Evolutionary conservation across 2,329 filamentous ascomycete species (phyloP).

Genomic region (Aspergillus sclerotialis): DNA sequence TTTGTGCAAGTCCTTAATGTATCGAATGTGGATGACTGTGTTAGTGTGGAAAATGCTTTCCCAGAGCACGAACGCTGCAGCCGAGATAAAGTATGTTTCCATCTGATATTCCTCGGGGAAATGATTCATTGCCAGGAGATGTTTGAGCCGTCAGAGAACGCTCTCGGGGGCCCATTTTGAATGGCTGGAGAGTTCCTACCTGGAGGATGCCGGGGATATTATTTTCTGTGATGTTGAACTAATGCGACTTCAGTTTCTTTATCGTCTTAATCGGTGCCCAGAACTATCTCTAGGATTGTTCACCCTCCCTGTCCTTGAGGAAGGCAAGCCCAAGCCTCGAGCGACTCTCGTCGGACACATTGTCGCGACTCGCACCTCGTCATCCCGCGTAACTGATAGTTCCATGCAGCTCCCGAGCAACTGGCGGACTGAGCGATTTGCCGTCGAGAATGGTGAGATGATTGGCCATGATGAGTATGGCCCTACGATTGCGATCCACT

Average conservation of each 20-base stretch:
- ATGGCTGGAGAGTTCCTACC: no score
- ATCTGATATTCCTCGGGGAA: no score
- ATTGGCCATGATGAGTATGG: conserved; percentile 68
- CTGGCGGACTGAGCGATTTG: conserved; percentile 49
- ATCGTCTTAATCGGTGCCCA: conserved; percentile 67
- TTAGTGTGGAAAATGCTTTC: conserved; percentile 54
- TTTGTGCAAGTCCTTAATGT: conserved; percentile 65
- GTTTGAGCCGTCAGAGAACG: no score
- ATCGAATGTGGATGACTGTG: conserved; percentile 46
- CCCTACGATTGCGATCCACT: conserved; percentile 72
- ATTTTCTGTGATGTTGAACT: no score
- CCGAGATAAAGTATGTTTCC: conserved; percentile 54
- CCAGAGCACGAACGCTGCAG: conserved; percentile 51
- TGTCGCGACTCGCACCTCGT: conserved; percentile 63
- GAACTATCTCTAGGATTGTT: conserved; percentile 77
- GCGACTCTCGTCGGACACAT: conserved; percentile 67
- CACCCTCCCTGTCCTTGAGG: conserved; percentile 49
- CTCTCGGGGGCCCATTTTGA: no score
- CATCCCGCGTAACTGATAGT: conserved; percentile 59
- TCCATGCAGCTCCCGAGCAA: conserved; percentile 68
- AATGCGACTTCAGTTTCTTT: conserved; percentile 58
- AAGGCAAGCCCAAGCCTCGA: conserved; percentile 53
- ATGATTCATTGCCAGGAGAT: no score
- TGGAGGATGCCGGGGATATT: neutral
- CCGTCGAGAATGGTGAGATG: conserved; percentile 33